phyloP scores from a whole-genome alignment of 129 eudicot genomes.

The Saussurea involucrata region DNA sequence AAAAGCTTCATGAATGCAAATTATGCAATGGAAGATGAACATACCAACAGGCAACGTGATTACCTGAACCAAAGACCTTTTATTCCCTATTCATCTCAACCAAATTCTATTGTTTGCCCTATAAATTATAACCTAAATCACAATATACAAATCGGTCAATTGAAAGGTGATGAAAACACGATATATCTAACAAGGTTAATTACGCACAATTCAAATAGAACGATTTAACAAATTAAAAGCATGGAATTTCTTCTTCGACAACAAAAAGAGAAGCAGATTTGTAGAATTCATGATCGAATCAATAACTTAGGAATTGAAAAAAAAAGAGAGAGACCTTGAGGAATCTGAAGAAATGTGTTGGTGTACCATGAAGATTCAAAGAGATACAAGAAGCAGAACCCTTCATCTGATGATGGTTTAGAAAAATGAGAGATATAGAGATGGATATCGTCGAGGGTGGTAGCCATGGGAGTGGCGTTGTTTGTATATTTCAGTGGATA shows the following conservation, averaged over 20 bases:
- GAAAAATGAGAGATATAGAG: constrained; percentile 4
- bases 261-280: background rate
- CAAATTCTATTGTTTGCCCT: background rate
- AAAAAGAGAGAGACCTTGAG: constrained; percentile 4
- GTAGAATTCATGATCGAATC: background rate
- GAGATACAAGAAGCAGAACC: constrained; percentile 17
- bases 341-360: constrained; percentile 18
- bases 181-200: constrained; percentile 5
- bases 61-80: background rate
- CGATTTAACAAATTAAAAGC: background rate
- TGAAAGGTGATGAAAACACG: constrained; percentile 10
- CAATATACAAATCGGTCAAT: background rate
- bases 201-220: background rate
- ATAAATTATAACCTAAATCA: constrained; percentile 12
- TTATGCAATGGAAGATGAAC: constrained; percentile 1
- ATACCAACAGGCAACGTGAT: background rate
- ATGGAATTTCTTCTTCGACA: background rate
- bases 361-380: constrained; percentile 10
- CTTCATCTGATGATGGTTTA: constrained; percentile 17
- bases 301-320: background rate
- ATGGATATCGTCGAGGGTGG: constrained; percentile 6
- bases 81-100: background rate
- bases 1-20: background rate
- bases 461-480: constrained; percentile 12
- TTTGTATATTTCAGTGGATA: background rate